Evolutionary conservation across 768 basidiomycete species (phyloP), one percentile per base, ranked within the genome.

Genomic region (Tubosaeta sp.): DNA sequence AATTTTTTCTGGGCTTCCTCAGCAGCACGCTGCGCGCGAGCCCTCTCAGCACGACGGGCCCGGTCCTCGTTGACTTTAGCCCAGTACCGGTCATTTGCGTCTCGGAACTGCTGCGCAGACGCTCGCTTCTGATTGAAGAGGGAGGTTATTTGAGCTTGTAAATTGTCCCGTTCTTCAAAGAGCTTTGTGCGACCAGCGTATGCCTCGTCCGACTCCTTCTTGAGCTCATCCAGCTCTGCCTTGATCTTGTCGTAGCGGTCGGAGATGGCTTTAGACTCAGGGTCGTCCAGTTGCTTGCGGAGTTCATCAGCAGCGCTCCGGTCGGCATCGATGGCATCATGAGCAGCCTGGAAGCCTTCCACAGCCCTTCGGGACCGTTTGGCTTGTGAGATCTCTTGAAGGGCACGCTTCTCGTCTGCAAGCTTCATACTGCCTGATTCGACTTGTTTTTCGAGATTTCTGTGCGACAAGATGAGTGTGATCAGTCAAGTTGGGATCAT

Each of bases 341-440:
- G 87, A 40, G 88, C 78, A 0, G 80, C 73, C 58, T 90, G 82
- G 76, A 94, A 93, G 46, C 78, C 67, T 68, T 98, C 94, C 51
- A 98, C 83, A 12, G 73, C 71, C 65, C 78, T 84, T 46, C 91
- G 84, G 52, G 71, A 77, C 38, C 91, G 86, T 63, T 81, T 90
- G 55, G 76, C 72, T 39, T 78, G 76, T 54, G 77, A 81, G 54
- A 99, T 95, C 60, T 98, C 95, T 57, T 82, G 79, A n/a, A 99
- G 78, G 5, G 94, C 90, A 46, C 92, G 86, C 72, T 96, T 97
- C 71, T 99, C 96, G 50, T 96, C 94, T 24, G 85, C 93, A 52
- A 98, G 78, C 66, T 91, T 96, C 79, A 99, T 78, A 52, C 61
- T 82, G 22, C 95, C 95, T 5, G 90, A 90, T 65, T 98, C 95